These are phyloP conservation scores for Scutellaria galericulata DNA, from an alignment of 257 asterid genomes.

Conservation along the genomic window DNA sequence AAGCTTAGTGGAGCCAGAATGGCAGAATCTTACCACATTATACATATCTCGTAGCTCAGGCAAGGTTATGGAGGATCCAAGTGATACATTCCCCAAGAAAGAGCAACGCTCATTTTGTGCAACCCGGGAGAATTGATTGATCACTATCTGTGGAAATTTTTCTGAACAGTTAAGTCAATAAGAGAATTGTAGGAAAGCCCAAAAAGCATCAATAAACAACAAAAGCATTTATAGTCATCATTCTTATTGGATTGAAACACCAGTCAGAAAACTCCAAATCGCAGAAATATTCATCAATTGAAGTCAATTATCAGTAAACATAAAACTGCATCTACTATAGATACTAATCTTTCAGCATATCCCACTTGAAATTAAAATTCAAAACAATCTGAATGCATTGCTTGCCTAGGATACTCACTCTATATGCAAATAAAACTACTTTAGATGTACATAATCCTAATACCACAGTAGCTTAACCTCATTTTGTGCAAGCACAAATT, in stretches of 20 bases:
- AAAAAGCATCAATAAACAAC: not conserved
- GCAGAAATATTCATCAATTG: slow-evolving; percentile 1
- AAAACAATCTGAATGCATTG: not conserved
- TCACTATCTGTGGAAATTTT: slow-evolving; percentile 72
- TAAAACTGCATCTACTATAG: slow-evolving; percentile 16
- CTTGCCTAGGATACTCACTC: not conserved
- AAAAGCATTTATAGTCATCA: not conserved
- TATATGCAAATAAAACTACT: not conserved
- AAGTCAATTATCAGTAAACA: slow-evolving; percentile 18
- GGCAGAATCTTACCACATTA: slow-evolving; percentile 64
- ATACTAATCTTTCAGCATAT: not conserved
- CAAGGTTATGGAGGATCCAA: slow-evolving; percentile 79
- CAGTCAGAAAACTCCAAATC: not conserved
- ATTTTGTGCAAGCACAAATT: not conserved
- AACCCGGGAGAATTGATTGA: slow-evolving; percentile 83
- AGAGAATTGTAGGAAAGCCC: slow-evolving; percentile 31
- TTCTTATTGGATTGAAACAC: not conserved
- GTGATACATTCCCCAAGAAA: slow-evolving; percentile 80
- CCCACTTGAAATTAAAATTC: not conserved
- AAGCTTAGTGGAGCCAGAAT: slow-evolving; percentile 13
- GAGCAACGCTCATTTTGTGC: slow-evolving; percentile 76
- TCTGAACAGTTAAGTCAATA: slow-evolving; percentile 50
- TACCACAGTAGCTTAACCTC: slow-evolving; percentile 17
- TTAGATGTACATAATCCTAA: slow-evolving; percentile 4
- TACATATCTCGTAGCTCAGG: slow-evolving; percentile 77